Base-by-base conservation (phyloP, 148 eudicot genomes). In the Arbutus unedo region DNA sequence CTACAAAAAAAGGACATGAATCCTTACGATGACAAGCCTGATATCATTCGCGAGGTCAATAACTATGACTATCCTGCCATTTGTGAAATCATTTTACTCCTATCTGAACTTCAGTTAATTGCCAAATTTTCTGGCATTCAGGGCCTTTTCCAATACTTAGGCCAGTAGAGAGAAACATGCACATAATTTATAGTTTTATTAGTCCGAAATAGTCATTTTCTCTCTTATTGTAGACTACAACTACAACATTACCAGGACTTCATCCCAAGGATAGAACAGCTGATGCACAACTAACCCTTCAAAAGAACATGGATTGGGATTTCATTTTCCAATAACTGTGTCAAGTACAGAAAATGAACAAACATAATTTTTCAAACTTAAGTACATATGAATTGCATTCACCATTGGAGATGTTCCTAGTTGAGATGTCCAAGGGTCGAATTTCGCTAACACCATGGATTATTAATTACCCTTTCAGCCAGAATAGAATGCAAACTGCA, bases 181-280 rank as follows among this genome's bases (percentile, higher is more conserved):
- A 18, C 23, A 18, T 1, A 59, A 15, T 57, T 16, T n/a, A n/a
- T n/a, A n/a, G n/a, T n/a, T n/a, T n/a, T n/a, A n/a, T n/a, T n/a
- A n/a, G n/a, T n/a, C n/a, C n/a, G n/a, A n/a, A n/a, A n/a, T n/a
- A n/a, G n/a, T n/a, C n/a, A n/a, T n/a, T n/a, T n/a, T n/a, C n/a
- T n/a, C n/a, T n/a, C n/a, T n/a, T n/a, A n/a, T n/a, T n/a, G n/a
- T n/a, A 21, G 7, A 57, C 66, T 6, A n/a, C 68, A 62, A n/a
- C 68, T 62, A n/a, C 31, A 62, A 62, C 68, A 62, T 6, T 62
- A 21, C 19, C 9, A 60, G 6, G n/a, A 16, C 2, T n/a, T 60
- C 67, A 60, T 60, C 67, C 67, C 67, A 60, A 19, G 67, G 67
- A n/a, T n/a, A 60, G 25, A 60, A n/a, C 68, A 21, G 31, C 68